Percentiles rank a stretch among this genome's conserved stretches.
Evolutionary conservation across 202 grass and related monocot genomes (phyloP).

Genomic region (Setaria viridis): DNA sequence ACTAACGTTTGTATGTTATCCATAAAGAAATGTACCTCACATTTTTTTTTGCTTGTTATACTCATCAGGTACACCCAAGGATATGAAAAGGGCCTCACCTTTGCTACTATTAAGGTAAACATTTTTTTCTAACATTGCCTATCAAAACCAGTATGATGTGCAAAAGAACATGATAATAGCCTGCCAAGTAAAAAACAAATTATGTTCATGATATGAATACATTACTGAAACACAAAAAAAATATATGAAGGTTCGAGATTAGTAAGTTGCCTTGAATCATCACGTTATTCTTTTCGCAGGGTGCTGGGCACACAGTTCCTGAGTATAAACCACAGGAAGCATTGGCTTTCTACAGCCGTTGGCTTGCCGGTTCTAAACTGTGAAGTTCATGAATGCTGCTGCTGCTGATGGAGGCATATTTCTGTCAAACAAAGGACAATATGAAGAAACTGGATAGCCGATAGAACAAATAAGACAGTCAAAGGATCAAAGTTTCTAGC

Average conservation of each 20-base stretch:
- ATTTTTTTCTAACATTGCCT: conserved; percentile 25
- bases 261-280: neutral
- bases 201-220: neutral
- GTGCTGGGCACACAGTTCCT: conserved; percentile 86
- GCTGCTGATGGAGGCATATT: conserved; percentile 35
- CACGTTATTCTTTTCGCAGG: conserved; percentile 44
- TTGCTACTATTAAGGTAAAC: conserved; percentile 90
- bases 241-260: neutral
- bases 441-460: neutral
- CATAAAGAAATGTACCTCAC: neutral
- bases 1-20: neutral
- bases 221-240: neutral
- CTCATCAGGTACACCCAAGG: conserved; percentile 82
- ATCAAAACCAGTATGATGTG: conserved; percentile 7
- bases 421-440: neutral
- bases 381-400: conserved; percentile 41
- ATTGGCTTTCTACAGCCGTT: conserved; percentile 75
- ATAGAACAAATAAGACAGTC: conserved; percentile 38
- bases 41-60: conserved; percentile 18
- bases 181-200: neutral
- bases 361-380: conserved; percentile 59
- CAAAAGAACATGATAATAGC: neutral
- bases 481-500: conserved; percentile 28
- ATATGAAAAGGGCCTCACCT: conserved; percentile 77
- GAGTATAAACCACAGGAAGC: conserved; percentile 89